A percentile compares a stretch with the other conserved stretches of the same genome.
These are phyloP conservation scores for Leishmania arabica DNA, from an alignment of 208 protist genomes.

Conservation along the genomic window DNA sequence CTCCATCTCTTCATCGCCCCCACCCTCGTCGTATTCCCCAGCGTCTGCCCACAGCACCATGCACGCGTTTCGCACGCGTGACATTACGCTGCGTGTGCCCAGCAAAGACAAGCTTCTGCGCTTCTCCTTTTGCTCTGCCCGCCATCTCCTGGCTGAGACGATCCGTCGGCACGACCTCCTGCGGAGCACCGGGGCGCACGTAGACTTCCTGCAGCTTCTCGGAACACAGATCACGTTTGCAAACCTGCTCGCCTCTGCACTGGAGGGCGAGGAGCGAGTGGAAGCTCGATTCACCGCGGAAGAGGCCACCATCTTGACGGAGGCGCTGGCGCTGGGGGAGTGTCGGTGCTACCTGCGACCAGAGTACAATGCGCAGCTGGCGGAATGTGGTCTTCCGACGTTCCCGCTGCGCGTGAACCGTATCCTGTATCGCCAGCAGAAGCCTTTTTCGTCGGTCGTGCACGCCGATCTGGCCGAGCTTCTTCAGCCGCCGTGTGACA, in stretches of 20 bases:
- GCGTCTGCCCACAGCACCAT: conserved; percentile 16
- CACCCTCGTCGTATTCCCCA: neutral
- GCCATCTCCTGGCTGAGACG: conserved; percentile 51
- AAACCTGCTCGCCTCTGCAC: conserved; percentile 62
- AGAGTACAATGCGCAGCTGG: conserved; percentile 37
- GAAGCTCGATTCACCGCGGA: conserved; percentile 50
- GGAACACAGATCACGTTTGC: conserved; percentile 73
- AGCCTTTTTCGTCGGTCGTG: conserved; percentile 62
- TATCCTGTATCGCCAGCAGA: conserved; percentile 50
- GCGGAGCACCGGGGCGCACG: conserved; percentile 28
- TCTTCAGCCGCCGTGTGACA: conserved; percentile 4
- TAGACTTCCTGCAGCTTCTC: conserved; percentile 52
- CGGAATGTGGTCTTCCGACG: conserved; percentile 20
- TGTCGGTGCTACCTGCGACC: conserved; percentile 56
- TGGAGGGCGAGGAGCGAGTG: conserved; percentile 79
- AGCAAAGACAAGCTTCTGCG: conserved; percentile 47
- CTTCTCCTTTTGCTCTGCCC: conserved; percentile 55
- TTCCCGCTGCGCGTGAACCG: conserved; percentile 49
- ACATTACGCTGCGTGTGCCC: conserved; percentile 62
- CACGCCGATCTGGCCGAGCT: conserved; percentile 47
- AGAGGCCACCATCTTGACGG: conserved; percentile 56
- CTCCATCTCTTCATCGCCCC: neutral
- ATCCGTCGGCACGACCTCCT: conserved; percentile 61
- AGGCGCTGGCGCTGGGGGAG: conserved; percentile 79
- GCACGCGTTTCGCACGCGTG: conserved; percentile 55